These are phyloP conservation scores for Cercophora sp. DNA, from an alignment of 495 filamentous ascomycete species.

Conservation along the genomic window DNA sequence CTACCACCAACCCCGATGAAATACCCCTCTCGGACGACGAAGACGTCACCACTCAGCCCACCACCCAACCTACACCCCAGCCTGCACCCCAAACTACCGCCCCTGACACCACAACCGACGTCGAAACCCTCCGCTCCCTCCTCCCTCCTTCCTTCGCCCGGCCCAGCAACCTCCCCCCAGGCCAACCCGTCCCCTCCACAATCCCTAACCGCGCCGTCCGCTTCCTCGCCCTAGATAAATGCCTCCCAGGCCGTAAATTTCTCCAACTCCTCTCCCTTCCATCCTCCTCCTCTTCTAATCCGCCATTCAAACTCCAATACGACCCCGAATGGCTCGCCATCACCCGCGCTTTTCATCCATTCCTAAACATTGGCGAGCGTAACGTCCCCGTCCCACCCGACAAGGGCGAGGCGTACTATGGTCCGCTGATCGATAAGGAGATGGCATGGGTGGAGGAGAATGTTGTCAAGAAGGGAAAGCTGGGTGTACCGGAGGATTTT, in stretches of 20 bases:
- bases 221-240: conserved; percentile 91
- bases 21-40: conserved; percentile 54
- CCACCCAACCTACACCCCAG: not conserved
- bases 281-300: conserved; percentile 1
- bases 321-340: conserved; percentile 96
- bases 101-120: conserved; percentile 11
- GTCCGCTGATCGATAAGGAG: conserved; percentile 56
- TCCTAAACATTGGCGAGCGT: conserved; percentile 57
- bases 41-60: not conserved
- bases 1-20: conserved; percentile 45
- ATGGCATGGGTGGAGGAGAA: conserved; percentile 74
- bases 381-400: conserved; percentile 44
- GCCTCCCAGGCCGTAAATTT: conserved; percentile 70
- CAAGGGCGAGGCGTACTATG: conserved; percentile 62
- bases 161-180: conserved; percentile 34
- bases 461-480: conserved; percentile 53
- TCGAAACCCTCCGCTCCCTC: conserved; percentile 57
- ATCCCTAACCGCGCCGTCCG: conserved; percentile 72
- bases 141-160: conserved; percentile 62
- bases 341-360: conserved; percentile 67
- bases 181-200: conserved; percentile 42
- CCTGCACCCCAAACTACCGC: not conserved
- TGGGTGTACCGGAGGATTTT: conserved; percentile 75
- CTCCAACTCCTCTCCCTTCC: conserved; percentile 60
- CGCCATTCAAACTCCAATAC: conserved; percentile 58